Evolutionary conservation across 2,329 filamentous ascomycete genomes (phyloP).

Genomic region (Microdochium paspali): DNA sequence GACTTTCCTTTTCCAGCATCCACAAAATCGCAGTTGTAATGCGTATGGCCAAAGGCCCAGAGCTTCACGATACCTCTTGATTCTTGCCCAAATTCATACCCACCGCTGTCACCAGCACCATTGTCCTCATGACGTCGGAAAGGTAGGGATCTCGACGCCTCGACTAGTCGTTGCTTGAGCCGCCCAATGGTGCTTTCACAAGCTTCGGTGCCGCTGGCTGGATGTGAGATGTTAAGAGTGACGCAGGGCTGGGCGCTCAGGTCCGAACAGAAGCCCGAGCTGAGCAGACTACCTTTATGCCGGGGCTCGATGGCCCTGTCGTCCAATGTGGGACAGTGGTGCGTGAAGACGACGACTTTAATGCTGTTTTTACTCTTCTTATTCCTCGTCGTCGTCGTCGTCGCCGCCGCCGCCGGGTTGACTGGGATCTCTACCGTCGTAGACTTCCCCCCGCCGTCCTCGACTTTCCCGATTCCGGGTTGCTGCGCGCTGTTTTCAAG

Average conservation of each 20-base stretch:
- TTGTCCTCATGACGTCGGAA: no score
- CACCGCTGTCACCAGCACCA: no score
- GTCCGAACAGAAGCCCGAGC: constrained; percentile 28
- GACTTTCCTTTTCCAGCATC: constrained; percentile 9
- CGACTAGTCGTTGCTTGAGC: no score
- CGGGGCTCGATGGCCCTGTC: constrained; percentile 20
- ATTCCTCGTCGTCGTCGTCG: background rate
- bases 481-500: no score
- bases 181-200: no score
- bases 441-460: background rate
- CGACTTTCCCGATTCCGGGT: no score
- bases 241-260: constrained; percentile 25
- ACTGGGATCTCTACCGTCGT: background rate
- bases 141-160: no score
- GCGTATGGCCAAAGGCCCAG: constrained; percentile 41
- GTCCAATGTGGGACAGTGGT: constrained; percentile 29
- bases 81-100: no score
- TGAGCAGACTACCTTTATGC: constrained; percentile 18
- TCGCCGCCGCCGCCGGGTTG: no score
- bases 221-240: constrained; percentile 10
- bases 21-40: constrained; percentile 32
- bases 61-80: constrained; percentile 13
- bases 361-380: constrained; percentile 1
- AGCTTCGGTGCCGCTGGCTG: no score
- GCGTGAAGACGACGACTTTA: constrained; percentile 28